Percentiles rank a stretch among this genome's conserved stretches.
Conservation (phyloP, 208 protist species). For the Wallacemonas sp. region DNA sequence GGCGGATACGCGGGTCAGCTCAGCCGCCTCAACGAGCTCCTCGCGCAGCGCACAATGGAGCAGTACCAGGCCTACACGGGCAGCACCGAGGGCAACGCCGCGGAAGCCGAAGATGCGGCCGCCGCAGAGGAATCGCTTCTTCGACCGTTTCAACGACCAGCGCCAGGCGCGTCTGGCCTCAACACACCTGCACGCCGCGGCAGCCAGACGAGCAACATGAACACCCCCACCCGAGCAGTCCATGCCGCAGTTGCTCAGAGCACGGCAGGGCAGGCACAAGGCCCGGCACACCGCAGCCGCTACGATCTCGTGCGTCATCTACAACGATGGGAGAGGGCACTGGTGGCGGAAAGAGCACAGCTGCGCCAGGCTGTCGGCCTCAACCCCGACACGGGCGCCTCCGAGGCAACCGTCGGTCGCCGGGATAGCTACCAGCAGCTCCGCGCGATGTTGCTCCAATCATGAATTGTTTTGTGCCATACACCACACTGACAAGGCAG, state of each 20-base stretch:
- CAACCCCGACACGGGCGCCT: not conserved
- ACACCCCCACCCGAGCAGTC: not conserved
- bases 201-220: not conserved
- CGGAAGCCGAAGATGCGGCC: slow-evolving; percentile 11
- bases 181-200: slow-evolving; percentile 19
- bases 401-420: not conserved
- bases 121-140: slow-evolving; percentile 25
- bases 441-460: slow-evolving; percentile 24
- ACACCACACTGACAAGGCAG: too few relatives aligned
- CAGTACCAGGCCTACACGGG: slow-evolving; percentile 30
- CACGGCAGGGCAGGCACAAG: not conserved
- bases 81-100: slow-evolving; percentile 7
- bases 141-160: slow-evolving; percentile 19
- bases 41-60: slow-evolving; percentile 41
- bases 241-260: not conserved
- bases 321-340: slow-evolving; percentile 39
- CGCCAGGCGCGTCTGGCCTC: slow-evolving; percentile 7
- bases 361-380: slow-evolving; percentile 29
- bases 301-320: slow-evolving; percentile 59
- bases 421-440: slow-evolving; percentile 25
- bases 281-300: slow-evolving; percentile 24
- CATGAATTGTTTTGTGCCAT: too few relatives aligned
- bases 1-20: slow-evolving; percentile 29
- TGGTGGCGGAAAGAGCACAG: slow-evolving; percentile 29
- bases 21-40: slow-evolving; percentile 30